A percentile compares a stretch with the other conserved stretches of the same genome.
phyloP scores from a whole-genome alignment of 495 filamentous ascomycete species.

The Lepraria neglecta region DNA sequence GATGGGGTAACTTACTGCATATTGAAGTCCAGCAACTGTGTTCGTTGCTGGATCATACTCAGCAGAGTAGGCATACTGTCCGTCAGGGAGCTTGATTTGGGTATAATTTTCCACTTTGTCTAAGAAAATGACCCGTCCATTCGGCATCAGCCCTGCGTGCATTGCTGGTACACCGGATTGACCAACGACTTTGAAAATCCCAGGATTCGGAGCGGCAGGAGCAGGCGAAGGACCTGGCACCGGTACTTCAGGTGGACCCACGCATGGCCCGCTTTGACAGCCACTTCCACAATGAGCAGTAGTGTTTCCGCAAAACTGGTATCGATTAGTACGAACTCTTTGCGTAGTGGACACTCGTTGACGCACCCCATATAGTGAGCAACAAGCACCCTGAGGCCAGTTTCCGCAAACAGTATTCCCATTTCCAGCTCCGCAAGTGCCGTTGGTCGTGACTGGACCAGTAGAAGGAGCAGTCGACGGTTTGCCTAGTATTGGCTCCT shows the following conservation, averaged over 20 bases:
- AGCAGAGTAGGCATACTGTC: conserved; percentile 52
- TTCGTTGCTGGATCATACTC: conserved; percentile 53
- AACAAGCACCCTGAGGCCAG: conserved; percentile 45
- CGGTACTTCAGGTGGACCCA: conserved; percentile 28
- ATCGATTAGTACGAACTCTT: neutral
- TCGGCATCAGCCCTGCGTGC: conserved; percentile 56
- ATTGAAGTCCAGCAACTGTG: conserved; percentile 42
- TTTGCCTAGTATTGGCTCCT: conserved; percentile 35
- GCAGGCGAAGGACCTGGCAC: conserved; percentile 36
- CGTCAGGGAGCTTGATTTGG: conserved; percentile 47
- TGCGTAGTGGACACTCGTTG: conserved; percentile 6
- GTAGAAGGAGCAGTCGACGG: conserved; percentile 30
- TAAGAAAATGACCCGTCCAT: conserved; percentile 54
- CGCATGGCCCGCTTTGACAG: conserved; percentile 37
- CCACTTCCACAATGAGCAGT: conserved; percentile 37
- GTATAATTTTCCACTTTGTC: conserved; percentile 62
- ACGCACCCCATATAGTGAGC: conserved; percentile 43
- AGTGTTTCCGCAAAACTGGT: conserved; percentile 32
- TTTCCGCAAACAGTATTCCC: conserved; percentile 43
- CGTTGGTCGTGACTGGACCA: conserved; percentile 38
- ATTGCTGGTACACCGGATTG: conserved; percentile 56
- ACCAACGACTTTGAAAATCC: conserved; percentile 45
- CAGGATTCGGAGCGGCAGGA: conserved; percentile 35
- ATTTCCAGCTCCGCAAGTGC: conserved; percentile 44
- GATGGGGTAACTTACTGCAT: conserved; percentile 30